A percentile compares a stretch with the other conserved stretches of the same genome.
phyloP scores from a whole-genome alignment of 2,329 filamentous ascomycete genomes.

The Cercospora janseana region DNA sequence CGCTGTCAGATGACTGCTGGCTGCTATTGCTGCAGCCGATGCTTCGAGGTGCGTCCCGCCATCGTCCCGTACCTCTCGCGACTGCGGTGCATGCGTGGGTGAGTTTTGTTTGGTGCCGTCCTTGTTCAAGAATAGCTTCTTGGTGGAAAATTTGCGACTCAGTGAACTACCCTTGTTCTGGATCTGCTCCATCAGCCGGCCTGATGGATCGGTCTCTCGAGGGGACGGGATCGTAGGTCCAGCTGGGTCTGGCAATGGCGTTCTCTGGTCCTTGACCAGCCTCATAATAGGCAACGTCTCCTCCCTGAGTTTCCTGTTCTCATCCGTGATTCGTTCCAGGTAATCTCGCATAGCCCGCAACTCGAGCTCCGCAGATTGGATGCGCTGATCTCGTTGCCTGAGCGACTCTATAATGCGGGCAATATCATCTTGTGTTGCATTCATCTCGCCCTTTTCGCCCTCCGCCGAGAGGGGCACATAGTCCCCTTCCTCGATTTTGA shows the following conservation, averaged over 20 bases:
- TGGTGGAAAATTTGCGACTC: conserved; percentile 54
- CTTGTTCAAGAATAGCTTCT: conserved; percentile 49
- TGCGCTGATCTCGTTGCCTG: conserved; percentile 83
- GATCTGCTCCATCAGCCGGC: conserved; percentile 29
- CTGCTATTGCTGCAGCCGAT: conserved; percentile 52
- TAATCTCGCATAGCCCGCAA: conserved; percentile 67
- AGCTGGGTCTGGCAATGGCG: conserved; percentile 67
- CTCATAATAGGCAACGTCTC: conserved; percentile 88
- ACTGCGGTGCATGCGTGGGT: conserved; percentile 46
- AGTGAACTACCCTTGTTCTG: conserved; percentile 46
- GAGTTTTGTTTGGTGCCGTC: conserved; percentile 51
- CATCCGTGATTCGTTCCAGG: conserved; percentile 60
- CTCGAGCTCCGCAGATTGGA: conserved; percentile 78
- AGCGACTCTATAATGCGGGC: conserved; percentile 87
- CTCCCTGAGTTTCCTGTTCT: conserved; percentile 83
- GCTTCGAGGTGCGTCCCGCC: conserved; percentile 44
- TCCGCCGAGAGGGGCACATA: conserved; percentile 92
- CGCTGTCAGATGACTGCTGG: conserved; percentile 52
- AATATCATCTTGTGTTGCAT: conserved; percentile 89
- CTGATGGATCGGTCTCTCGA: conserved; percentile 32
- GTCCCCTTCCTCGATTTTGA: conserved; percentile 87
- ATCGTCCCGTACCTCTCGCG: conserved; percentile 36
- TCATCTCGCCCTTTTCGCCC: conserved; percentile 77
- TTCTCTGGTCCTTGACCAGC: conserved; percentile 85
- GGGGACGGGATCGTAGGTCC: conserved; percentile 37